phyloP scores from a whole-genome alignment of 257 asterid species.

The Lycium barbarum region DNA sequence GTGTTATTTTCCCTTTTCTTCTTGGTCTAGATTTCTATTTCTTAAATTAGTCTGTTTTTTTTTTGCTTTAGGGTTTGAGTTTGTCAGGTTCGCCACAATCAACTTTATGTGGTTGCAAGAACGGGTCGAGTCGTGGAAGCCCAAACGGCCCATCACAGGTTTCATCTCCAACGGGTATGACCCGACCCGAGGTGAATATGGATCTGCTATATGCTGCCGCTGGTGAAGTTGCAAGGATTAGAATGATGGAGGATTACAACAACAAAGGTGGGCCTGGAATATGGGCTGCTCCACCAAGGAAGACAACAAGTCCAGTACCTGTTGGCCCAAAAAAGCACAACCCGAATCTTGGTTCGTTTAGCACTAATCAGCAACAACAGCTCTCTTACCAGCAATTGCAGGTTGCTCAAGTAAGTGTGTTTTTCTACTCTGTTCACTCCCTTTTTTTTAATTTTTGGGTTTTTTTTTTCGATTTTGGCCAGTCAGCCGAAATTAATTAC shows the following conservation, averaged over 20 bases:
- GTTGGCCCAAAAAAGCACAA: not conserved
- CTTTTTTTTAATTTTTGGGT: accelerated
- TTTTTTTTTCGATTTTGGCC: not conserved
- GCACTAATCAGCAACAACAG: not conserved
- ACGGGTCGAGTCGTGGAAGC: constrained; percentile 53
- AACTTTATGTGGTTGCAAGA: constrained; percentile 58
- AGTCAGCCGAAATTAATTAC: too few relatives aligned
- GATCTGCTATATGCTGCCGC: constrained; percentile 36
- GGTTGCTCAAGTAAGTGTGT: constrained; percentile 13
- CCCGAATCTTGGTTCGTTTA: not conserved
- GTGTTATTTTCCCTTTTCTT: too few relatives aligned
- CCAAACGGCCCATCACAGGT: constrained; percentile 48
- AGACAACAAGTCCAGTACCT: constrained; percentile 25
- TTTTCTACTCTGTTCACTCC: not conserved
- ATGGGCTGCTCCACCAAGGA: constrained; percentile 31
- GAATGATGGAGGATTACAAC: constrained; percentile 26
- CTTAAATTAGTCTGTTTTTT: not conserved
- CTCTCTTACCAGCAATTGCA: constrained; percentile 31
- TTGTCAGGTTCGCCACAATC: constrained; percentile 81
- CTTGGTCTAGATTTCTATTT: too few relatives aligned
- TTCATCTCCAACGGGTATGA: constrained; percentile 51
- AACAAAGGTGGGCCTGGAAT: constrained; percentile 23
- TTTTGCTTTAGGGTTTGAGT: constrained; percentile 40
- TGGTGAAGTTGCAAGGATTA: constrained; percentile 31
- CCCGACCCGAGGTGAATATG: constrained; percentile 27